These are phyloP conservation scores for Artemisia tridentata DNA, from an alignment of 129 eudicot genomes.

Conservation along the genomic window DNA sequence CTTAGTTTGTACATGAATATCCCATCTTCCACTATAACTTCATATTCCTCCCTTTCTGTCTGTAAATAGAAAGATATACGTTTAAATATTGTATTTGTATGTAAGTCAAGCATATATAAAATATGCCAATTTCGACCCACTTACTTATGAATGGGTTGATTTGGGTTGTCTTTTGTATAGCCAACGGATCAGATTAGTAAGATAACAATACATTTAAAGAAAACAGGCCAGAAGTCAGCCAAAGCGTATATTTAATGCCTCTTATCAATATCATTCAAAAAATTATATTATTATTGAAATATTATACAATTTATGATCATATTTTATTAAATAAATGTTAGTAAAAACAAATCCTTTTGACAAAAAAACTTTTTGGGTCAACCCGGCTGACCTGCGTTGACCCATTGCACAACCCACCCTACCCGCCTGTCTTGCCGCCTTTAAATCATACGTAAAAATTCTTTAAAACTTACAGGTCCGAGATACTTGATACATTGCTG, in stretches of 20 bases:
- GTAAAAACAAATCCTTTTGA: neutral
- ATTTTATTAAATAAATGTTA: too few species aligned
- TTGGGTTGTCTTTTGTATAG: neutral
- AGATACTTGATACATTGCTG: slow-evolving; percentile 95
- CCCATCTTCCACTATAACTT: slow-evolving; percentile 62
- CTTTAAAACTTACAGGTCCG: slow-evolving; percentile 50
- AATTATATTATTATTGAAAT: too few species aligned
- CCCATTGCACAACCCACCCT: neutral
- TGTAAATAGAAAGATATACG: slow-evolving; percentile 22
- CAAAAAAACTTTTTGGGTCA: neutral
- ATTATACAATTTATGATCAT: too few species aligned
- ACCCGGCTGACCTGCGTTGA: neutral
- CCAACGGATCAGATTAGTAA: neutral
- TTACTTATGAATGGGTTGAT: neutral
- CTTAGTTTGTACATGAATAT: slow-evolving; percentile 59
- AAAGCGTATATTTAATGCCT: too few species aligned
- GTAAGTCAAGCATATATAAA: slow-evolving; percentile 8
- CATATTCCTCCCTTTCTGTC: slow-evolving; percentile 79
- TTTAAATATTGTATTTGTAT: slow-evolving; percentile 2
- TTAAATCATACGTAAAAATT: neutral
- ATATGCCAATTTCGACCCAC: neutral
- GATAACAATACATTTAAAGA: neutral
- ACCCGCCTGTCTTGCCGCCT: slow-evolving; percentile 10
- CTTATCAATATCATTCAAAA: too few species aligned
- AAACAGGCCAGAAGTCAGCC: too few species aligned